Evolutionary conservation across 169 alveolate species (phyloP), one percentile per base, ranked within the genome.

Genomic region (Cryptosporidium felis): DNA sequence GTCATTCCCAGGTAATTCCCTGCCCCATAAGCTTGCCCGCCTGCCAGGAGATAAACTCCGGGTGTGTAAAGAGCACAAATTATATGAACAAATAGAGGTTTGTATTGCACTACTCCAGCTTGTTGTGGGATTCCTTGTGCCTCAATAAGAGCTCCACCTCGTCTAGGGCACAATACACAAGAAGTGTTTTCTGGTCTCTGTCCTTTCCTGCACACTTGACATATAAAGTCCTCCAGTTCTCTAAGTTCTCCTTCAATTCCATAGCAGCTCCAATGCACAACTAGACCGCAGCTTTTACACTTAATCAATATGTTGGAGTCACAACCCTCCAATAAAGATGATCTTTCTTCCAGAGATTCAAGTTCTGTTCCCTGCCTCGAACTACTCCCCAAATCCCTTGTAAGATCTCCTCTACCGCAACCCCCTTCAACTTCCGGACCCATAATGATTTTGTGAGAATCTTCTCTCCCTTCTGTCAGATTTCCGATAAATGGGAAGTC

Each of bases 181-280:
- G 82, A 51, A 16, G 60, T 51, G 14, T 30, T 67, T 49, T 67
- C 82, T 4, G 66, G 46, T 32, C 82, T 28, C 5, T 49, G 23
- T 36, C 82, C 82, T 8, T 34, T 67, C 26, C 8, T n/a, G 23
- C 82, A 67, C 9, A 40, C 60, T 16, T 67, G 82, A 23, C 82
- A 67, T 5, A 49, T 16, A 49, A 67, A 67, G 21, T 12, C 14
- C 12, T 67, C 53, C 32, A 56, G 6, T 14, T 23, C 32, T 12
- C 5, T 30, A 18, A 67, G n/a, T n/a, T 46, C 38, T 32, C 30
- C 60, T 9, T 21, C 44, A 3, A 67, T 10, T 6, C 82, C 82
- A 30, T 67, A 67, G 23, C 82, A 67, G 23, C 53, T 49, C 82
- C 62, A 67, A 5, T 67, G 82, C 8, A 67, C 82, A 8, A 65